Conservation (phyloP, 2,329 filamentous ascomycete species). For the Paracoccidioides brasiliensis region DNA sequence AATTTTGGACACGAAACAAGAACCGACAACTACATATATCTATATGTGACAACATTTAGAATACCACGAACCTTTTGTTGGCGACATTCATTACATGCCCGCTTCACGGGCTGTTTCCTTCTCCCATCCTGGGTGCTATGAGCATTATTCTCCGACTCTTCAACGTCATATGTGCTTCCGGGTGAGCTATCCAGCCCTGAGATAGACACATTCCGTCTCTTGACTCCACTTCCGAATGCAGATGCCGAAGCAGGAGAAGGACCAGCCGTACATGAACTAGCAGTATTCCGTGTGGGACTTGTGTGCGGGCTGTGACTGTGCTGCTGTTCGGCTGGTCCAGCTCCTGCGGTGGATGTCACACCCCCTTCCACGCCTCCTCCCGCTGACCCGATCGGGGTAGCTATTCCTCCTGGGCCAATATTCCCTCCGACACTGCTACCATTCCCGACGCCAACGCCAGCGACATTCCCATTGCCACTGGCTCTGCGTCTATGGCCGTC, state of each 20-base stretch:
- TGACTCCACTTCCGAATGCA: not conserved
- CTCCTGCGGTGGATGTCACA: not conserved
- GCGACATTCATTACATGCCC: slow-evolving; percentile 56
- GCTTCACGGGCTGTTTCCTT: slow-evolving; percentile 39
- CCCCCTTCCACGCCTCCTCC: not conserved
- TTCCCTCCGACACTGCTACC: slow-evolving; percentile 11
- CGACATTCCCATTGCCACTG: slow-evolving; percentile 6
- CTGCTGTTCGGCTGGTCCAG: not conserved
- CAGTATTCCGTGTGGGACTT: slow-evolving; percentile 2
- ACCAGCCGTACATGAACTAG: slow-evolving; percentile 1
- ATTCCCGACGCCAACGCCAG: slow-evolving; percentile 4
- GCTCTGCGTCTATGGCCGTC: slow-evolving; percentile 10
- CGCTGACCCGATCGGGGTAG: not conserved
- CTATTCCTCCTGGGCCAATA: slow-evolving; percentile 3
- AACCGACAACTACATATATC: not conserved
- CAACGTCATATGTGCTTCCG: slow-evolving; percentile 30
- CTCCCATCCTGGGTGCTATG: slow-evolving; percentile 25
- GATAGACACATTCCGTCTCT: slow-evolving; percentile 31
- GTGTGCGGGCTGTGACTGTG: not conserved
- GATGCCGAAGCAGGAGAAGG: not conserved
- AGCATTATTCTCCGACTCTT: slow-evolving; percentile 25
- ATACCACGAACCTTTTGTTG: slow-evolving; percentile 45
- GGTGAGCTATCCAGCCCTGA: slow-evolving; percentile 36
- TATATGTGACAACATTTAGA: not conserved
- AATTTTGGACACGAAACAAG: not conserved